Base-by-base conservation (phyloP, 306 rosid species). In the Medicago arabica region DNA sequence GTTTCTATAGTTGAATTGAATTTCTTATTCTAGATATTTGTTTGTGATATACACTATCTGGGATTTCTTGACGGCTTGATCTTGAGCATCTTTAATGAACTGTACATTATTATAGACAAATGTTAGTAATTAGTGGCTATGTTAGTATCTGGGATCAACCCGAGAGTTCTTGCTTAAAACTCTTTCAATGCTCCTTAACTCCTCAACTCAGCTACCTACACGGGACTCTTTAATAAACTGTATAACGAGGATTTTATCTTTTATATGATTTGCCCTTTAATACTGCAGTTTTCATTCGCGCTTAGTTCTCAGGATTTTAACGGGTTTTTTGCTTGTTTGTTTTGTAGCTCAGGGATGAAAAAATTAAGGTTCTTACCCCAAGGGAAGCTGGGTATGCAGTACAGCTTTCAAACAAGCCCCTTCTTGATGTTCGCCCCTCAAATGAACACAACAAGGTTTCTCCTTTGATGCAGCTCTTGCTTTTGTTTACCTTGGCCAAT, bases 341-440 rank as follows among this genome's bases (percentile, higher is more conserved):
- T 41, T 57, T 60, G 83, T 79, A 95, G 97, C 54, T 95, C 69
- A 84, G 97, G 83, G 97, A 95, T 17, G 96, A 85, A 74, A 95
- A 92, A 79, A 86, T 95, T 16, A 89, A 95, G 73, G 84, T 87
- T 78, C 87, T 95, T 51, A 85, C 90, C 9, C 96, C 99, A 55
- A 89, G 87, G 83, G 97, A 92, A 90, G 93, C 97, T 72, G 99
- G 97, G 19, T 95, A 90, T 77, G 97, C 99, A 40, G 86, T 89
- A 85, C 97, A 90, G 79, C 97, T 95, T 80, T 90, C 97, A 55
- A 88, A 87, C 88, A 90, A 89, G 82, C 85, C 96, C 82, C 85
- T 95, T 77, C 93, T 95, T 47, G 97, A 95, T 87, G 97, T 92
- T 66, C 97, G 93, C 44, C 99, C 97, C 59, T 85, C 99, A 8